phyloP scores from a whole-genome alignment of 805 yeast species.

The Wickerhamomyces chaumierensis region DNA sequence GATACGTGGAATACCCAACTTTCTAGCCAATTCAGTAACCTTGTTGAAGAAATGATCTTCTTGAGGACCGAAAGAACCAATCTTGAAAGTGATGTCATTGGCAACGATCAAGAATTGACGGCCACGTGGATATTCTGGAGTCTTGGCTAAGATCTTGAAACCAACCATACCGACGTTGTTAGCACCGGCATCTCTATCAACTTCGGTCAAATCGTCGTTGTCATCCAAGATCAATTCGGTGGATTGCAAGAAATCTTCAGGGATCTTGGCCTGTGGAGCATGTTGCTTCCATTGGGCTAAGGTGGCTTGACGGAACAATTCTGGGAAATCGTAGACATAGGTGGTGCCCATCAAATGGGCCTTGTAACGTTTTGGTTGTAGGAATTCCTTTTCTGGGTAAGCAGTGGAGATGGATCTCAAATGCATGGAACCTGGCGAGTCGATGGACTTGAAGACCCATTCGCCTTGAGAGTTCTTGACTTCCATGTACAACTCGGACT shows the following conservation, averaged over 20 bases:
- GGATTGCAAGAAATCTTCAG: conserved; percentile 68
- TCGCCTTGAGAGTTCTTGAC: conserved; percentile 86
- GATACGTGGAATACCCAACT: conserved; percentile 87
- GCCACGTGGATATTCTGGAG: conserved; percentile 96
- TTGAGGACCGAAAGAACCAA: conserved; percentile 97
- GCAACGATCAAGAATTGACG: conserved; percentile 90
- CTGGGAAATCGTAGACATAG: conserved; percentile 98
- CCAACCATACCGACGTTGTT: conserved; percentile 97
- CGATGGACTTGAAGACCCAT: conserved; percentile 94
- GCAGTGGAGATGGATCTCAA: conserved; percentile 92
- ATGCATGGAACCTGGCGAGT: conserved; percentile 95
- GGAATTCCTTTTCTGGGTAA: conserved; percentile 94
- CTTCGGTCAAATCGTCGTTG: conserved; percentile 67
- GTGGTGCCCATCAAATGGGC: conserved; percentile 99
- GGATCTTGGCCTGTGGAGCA: conserved; percentile 44
- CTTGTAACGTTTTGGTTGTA: conserved; percentile 97
- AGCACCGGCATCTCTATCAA: conserved; percentile 92
- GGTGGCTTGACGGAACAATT: conserved; percentile 89
- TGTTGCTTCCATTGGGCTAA: conserved; percentile 72
- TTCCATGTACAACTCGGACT: conserved; percentile 90
- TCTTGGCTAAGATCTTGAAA: conserved; percentile 79
- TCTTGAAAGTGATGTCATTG: conserved; percentile 93
- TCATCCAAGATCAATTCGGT: conserved; percentile 83
- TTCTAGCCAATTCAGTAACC: conserved; percentile 86
- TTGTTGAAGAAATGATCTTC: conserved; percentile 89